A percentile compares a stretch with the other conserved stretches of the same genome.
Evolutionary conservation across 148 eudicot genomes (phyloP).

Genomic region (Dianthus caryophyllus): DNA sequence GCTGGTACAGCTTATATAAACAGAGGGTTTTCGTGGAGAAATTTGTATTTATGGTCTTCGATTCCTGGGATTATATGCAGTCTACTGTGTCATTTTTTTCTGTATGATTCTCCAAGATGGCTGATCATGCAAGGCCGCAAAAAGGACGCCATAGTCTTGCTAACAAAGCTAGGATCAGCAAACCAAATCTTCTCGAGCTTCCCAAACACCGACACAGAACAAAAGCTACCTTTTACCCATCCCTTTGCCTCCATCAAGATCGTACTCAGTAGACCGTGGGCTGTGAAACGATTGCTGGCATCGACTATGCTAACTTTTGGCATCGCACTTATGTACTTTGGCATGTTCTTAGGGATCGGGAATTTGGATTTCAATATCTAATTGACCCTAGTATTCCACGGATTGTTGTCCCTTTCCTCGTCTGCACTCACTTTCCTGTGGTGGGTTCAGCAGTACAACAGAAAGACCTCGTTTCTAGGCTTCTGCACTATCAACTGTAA

Average conservation of each 20-base stretch:
- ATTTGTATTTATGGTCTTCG: slow-evolving; percentile 17
- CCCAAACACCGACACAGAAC: neutral
- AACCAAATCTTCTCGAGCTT: neutral
- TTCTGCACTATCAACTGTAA: slow-evolving; percentile 5
- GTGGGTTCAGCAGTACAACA: slow-evolving; percentile 16
- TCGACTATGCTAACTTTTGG: slow-evolving; percentile 20
- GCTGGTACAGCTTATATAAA: slow-evolving; percentile 9
- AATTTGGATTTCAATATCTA: slow-evolving; percentile 24
- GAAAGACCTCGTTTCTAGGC: slow-evolving; percentile 22
- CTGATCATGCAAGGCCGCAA: slow-evolving; percentile 17
- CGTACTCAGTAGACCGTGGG: slow-evolving; percentile 11
- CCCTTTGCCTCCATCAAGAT: slow-evolving; percentile 11
- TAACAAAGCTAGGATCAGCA: neutral
- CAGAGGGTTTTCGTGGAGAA: slow-evolving; percentile 15
- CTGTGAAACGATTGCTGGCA: slow-evolving; percentile 6
- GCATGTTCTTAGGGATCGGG: slow-evolving; percentile 27
- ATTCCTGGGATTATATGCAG: slow-evolving; percentile 17
- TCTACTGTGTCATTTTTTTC: slow-evolving; percentile 1
- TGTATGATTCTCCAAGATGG: slow-evolving; percentile 26
- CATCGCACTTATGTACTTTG: slow-evolving; percentile 23
- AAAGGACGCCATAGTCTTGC: neutral
- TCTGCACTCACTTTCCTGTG: slow-evolving; percentile 16
- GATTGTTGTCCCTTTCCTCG: slow-evolving; percentile 6
- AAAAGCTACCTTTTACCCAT: neutral
- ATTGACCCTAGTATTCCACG: slow-evolving; percentile 18